Conservation (phyloP, 2,329 filamentous ascomycete genomes). For the Fusarium redolens region DNA sequence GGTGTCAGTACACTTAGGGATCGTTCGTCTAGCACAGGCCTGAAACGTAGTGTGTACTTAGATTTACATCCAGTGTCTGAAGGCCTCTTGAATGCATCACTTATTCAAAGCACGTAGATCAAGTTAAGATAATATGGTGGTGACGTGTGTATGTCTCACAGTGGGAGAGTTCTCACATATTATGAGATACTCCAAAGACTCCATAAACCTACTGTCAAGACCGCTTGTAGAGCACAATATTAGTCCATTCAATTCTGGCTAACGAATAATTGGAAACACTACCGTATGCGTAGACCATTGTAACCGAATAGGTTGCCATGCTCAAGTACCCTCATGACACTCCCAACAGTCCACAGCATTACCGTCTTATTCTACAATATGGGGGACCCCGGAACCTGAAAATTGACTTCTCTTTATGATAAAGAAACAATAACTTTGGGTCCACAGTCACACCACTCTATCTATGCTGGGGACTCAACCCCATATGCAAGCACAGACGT, state of each 20-base stretch:
- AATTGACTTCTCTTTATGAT: background rate
- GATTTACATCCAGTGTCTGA: background rate
- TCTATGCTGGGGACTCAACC: slow-evolving; percentile 6
- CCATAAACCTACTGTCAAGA: no score
- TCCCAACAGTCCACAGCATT: background rate
- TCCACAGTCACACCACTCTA: slow-evolving; percentile 26
- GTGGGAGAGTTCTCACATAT: background rate
- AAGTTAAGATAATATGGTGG: background rate
- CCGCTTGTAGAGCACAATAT: background rate
- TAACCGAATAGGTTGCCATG: background rate
- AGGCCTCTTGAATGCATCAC: accelerated
- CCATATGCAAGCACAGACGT: slow-evolving; percentile 20
- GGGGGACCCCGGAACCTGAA: background rate
- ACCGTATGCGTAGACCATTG: background rate
- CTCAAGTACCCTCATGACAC: background rate
- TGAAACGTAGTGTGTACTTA: no score
- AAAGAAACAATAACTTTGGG: background rate
- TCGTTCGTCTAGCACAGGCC: background rate
- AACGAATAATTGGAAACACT: background rate
- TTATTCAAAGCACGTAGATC: background rate
- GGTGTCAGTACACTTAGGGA: background rate
- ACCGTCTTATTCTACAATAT: no score
- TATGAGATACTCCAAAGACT: background rate
- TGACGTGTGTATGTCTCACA: background rate
- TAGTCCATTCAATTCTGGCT: accelerated